Evolutionary conservation across 1,284 basidiomycete genomes (phyloP).

Genomic region (Ganoderma resinaceum): DNA sequence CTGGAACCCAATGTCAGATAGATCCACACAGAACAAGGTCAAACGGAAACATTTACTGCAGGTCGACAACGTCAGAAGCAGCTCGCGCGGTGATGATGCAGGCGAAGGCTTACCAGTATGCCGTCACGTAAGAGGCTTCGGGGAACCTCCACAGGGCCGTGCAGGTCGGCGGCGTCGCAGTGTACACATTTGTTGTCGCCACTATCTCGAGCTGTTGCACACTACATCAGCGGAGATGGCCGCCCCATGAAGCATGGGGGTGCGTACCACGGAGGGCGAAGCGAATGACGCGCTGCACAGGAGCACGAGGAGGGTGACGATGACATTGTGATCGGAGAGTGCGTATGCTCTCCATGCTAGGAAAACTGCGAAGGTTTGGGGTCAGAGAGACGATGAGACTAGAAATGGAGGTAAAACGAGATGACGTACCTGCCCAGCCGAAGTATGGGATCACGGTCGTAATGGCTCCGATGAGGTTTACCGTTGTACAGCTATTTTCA

Average conservation of each 20-base stretch:
- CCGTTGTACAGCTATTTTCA: background rate
- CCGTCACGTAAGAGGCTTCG: background rate
- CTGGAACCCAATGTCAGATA: background rate
- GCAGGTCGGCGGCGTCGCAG: background rate
- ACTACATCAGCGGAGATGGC: background rate
- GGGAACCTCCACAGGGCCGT: background rate
- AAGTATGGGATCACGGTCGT: background rate
- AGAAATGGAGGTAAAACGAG: too few relatives aligned
- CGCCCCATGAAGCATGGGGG: background rate
- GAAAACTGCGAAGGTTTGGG: background rate
- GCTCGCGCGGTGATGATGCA: background rate
- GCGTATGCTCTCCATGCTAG: conserved; percentile 7
- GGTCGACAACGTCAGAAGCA: background rate
- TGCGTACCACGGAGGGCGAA: background rate
- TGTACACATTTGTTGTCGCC: background rate
- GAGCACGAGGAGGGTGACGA: background rate
- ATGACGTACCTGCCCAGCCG: conserved; percentile 1
- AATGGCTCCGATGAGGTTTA: background rate
- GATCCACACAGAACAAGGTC: background rate
- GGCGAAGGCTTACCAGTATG: background rate
- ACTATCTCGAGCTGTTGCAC: background rate
- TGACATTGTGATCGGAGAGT: background rate
- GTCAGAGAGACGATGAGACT: background rate
- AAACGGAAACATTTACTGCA: background rate
- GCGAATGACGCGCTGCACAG: background rate